These are phyloP conservation scores for Holtermanniella nyarrowii DNA, from an alignment of 768 basidiomycete genomes.

Conservation along the genomic window DNA sequence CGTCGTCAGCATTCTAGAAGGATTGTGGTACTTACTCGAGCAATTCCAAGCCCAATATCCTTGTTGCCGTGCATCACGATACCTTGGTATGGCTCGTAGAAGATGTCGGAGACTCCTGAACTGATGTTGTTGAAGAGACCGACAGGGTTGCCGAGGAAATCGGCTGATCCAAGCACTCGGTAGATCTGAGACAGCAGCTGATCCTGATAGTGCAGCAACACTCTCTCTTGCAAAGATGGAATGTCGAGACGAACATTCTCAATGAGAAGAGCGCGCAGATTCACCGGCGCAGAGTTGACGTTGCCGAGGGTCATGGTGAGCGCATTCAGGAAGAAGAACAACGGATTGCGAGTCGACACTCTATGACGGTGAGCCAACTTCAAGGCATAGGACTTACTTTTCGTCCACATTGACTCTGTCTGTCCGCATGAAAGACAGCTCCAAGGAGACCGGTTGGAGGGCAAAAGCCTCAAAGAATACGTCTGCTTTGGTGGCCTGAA, in stretches of 20 bases:
- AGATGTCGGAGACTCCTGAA: conserved; percentile 93
- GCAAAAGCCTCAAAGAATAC: conserved; percentile 93
- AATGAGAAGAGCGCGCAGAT: conserved; percentile 85
- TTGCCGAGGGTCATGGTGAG: conserved; percentile 95
- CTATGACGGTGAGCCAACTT: conserved; percentile 5
- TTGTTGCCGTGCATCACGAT: conserved; percentile 93
- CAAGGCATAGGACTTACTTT: conserved; percentile 51
- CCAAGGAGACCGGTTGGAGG: conserved; percentile 82
- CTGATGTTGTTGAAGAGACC: conserved; percentile 97
- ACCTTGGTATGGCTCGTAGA: conserved; percentile 96
- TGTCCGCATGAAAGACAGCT: conserved; percentile 93
- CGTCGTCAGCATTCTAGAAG: conserved; percentile 8
- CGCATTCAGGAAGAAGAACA: conserved; percentile 86
- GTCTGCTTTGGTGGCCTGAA: conserved; percentile 51
- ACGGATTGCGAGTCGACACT: conserved; percentile 58
- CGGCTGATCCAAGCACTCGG: conserved; percentile 93
- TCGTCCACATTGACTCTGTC: conserved; percentile 86
- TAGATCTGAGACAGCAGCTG: conserved; percentile 89
- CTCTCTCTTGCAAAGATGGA: conserved; percentile 71
- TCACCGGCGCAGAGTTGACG: conserved; percentile 87
- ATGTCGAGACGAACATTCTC: conserved; percentile 84
- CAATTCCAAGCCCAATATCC: conserved; percentile 86
- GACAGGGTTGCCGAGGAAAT: conserved; percentile 69
- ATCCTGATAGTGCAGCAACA: conserved; percentile 84
- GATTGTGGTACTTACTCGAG: conserved; percentile 53